phyloP scores from a whole-genome alignment of 2,329 filamentous ascomycete genomes.

The Botryotinia globosa region DNA sequence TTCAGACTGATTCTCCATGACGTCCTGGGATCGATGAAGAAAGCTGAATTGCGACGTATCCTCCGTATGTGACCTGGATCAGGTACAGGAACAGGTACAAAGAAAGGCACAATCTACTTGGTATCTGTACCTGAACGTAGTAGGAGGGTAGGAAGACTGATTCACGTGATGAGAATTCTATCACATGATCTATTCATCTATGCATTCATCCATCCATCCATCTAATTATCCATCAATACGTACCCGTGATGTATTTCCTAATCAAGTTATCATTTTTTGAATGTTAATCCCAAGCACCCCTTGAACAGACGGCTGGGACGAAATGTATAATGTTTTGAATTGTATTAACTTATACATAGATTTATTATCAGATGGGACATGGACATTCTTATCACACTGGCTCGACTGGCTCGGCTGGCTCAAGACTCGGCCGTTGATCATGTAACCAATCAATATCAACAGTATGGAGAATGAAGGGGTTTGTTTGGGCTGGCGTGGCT shows the following conservation, averaged over 20 bases:
- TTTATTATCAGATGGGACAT: background rate
- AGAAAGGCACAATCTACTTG: background rate
- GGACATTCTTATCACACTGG: background rate
- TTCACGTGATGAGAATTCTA: background rate
- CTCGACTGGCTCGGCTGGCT: background rate
- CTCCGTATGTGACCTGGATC: background rate
- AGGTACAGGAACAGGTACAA: background rate
- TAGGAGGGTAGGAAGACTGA: background rate
- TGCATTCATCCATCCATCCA: background rate
- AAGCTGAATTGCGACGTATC: background rate
- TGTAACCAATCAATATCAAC: background rate
- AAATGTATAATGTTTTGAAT: background rate
- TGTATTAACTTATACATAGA: background rate
- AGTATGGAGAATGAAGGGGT: background rate
- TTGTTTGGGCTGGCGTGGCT: background rate
- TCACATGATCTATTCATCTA: background rate
- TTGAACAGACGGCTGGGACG: background rate
- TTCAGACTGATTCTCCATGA: background rate
- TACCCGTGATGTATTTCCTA: background rate
- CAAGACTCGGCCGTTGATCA: background rate
- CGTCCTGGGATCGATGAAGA: background rate
- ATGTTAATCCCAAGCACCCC: no score
- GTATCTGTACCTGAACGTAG: background rate
- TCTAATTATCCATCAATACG: background rate
- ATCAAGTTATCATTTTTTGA: background rate